phyloP scores from a whole-genome alignment of 2,329 filamentous ascomycete species.

The Phyllosticta citriasiana region DNA sequence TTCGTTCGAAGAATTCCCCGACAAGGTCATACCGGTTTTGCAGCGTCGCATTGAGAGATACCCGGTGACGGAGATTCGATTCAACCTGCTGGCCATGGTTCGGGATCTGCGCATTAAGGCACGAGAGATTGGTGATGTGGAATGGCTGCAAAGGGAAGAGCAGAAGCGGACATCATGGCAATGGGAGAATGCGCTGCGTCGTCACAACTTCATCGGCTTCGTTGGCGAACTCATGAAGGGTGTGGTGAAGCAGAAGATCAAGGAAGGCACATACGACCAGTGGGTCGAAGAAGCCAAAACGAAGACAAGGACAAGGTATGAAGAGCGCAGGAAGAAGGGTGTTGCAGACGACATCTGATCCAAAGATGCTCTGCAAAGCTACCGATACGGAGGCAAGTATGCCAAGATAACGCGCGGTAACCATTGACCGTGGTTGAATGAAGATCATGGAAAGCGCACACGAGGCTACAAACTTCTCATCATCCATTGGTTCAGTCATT shows the following conservation, averaged over 20 bases:
- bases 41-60: conserved; percentile 77
- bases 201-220: conserved; percentile 95
- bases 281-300: conserved; percentile 63
- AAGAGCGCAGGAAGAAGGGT: conserved; percentile 34
- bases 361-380: background rate
- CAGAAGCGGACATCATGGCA: conserved; percentile 77
- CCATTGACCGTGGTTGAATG: background rate
- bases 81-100: conserved; percentile 91
- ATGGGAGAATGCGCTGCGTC: conserved; percentile 86
- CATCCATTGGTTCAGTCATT: background rate
- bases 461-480: background rate
- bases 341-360: conserved; percentile 21
- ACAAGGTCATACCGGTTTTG: conserved; percentile 76
- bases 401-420: background rate
- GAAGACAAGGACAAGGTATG: conserved; percentile 42
- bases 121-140: conserved; percentile 69
- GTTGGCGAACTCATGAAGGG: conserved; percentile 82
- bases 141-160: conserved; percentile 69
- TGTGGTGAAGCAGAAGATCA: conserved; percentile 66
- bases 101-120: conserved; percentile 70
- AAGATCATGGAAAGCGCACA: background rate
- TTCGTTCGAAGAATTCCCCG: conserved; percentile 59
- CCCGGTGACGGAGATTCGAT: conserved; percentile 77
- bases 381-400: background rate
- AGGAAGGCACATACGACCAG: conserved; percentile 56